Evolutionary conservation across 345 rosid species (phyloP), one percentile per base, ranked within the genome.

Genomic region (Reutealis trisperma): DNA sequence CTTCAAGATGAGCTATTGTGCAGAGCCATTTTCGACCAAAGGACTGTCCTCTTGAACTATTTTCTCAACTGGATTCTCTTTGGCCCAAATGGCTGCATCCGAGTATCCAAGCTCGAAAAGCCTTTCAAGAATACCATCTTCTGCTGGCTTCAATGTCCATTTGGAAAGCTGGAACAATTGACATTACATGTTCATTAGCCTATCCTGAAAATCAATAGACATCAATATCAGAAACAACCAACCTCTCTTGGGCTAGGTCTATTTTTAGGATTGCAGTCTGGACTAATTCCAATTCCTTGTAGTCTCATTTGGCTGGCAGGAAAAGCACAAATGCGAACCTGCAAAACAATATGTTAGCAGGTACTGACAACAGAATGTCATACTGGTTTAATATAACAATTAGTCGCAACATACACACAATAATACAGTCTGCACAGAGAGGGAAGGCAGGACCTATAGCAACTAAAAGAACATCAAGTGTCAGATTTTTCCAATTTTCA

Each of bases 91-190:
- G 0, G 88, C 90, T n/a, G 97, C 98, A 78, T 96, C 97, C 10
- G 78, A 74, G 73, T 91, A 92, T 70, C 99, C 99, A 0, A 86
- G 80, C 85, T 96, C 93, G 74, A 93, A 96, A 68, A 96, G 89
- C 63, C 76, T 72, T 68, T 92, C 98, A 44, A 96, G 90, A 51
- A 93, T 72, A 9, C 76, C 79, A 82, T 93, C 98, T 75, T 76
- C 91, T 66, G 98, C 98, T 63, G 98, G 99, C 88, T 92, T 96
- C 64, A 96, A 81, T 49, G 99, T 96, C 99, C 97, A 96, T 57
- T 85, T 92, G 82, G 93, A 83, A 82, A 96, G 90, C 99, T 96
- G 87, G 30, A 67, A 65, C 5, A 18, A 59, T 72, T 47, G 74
- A 34, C 18, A 67, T 70, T 6, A 52, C 18, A 45, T 22, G 77